A percentile compares a stretch with the other conserved stretches of the same genome.
Conservation (phyloP, 768 basidiomycete genomes). For the Russula virescens region DNA sequence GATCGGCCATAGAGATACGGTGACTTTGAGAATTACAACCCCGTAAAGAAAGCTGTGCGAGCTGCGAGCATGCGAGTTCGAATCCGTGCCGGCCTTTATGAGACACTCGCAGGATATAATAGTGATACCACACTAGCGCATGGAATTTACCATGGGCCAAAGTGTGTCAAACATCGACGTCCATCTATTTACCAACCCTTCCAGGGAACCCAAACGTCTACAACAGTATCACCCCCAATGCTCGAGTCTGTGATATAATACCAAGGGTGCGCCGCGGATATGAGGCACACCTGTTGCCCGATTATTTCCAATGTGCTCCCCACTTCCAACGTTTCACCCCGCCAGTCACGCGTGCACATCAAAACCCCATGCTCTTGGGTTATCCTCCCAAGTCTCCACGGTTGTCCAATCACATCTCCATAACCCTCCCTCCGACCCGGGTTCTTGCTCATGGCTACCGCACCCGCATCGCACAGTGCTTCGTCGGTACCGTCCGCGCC, state of each 20-base stretch:
- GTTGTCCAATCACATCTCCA: constrained; percentile 63
- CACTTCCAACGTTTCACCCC: constrained; percentile 37
- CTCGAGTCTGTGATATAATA: constrained; percentile 74
- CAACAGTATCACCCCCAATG: constrained; percentile 45
- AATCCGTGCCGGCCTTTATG: background rate
- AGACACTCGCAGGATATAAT: no score
- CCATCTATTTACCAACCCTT: constrained; percentile 64
- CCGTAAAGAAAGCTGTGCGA: no score
- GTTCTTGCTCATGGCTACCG: constrained; percentile 84
- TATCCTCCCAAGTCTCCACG: constrained; percentile 59
- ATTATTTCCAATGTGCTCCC: constrained; percentile 77
- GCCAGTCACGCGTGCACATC: constrained; percentile 31
- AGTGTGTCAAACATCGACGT: no score
- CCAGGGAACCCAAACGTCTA: constrained; percentile 86
- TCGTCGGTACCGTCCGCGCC: constrained; percentile 58
- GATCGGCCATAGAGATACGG: background rate
- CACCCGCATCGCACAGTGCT: constrained; percentile 78
- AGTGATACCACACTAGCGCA: no score
- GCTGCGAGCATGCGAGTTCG: background rate
- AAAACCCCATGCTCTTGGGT: constrained; percentile 80
- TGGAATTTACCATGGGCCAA: no score
- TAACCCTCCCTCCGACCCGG: constrained; percentile 65
- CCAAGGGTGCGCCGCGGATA: constrained; percentile 77
- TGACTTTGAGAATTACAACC: background rate
- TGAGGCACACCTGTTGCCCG: constrained; percentile 84